Evolutionary conservation across 2,329 filamentous ascomycete genomes (phyloP).

Genomic region (Phaeosphaeriaceae sp.): DNA sequence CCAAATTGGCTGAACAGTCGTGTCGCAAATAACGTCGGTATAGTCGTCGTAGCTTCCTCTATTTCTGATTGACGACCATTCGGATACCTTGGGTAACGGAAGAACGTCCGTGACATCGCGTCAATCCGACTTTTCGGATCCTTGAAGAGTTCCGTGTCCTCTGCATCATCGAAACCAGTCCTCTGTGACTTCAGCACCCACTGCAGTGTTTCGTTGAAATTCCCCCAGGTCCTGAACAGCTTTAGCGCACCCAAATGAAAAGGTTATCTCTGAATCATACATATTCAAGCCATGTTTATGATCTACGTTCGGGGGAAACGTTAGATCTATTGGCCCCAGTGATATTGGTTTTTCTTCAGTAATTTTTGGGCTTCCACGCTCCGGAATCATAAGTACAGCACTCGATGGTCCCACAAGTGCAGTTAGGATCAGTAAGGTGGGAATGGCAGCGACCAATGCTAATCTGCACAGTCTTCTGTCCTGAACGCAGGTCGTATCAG

Average conservation of each 20-base stretch:
- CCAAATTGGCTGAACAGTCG: too few relatives aligned
- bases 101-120: too few relatives aligned
- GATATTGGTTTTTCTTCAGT: background rate
- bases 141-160: too few relatives aligned
- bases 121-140: too few relatives aligned
- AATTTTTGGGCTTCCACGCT: background rate
- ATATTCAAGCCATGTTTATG: background rate
- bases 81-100: too few relatives aligned
- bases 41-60: too few relatives aligned
- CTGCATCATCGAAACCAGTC: too few relatives aligned
- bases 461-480: background rate
- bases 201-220: background rate
- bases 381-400: slow-evolving; percentile 15
- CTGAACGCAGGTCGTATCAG: background rate
- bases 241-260: background rate
- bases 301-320: background rate
- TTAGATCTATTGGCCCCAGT: background rate
- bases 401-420: slow-evolving; percentile 15
- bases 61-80: too few relatives aligned
- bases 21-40: too few relatives aligned
- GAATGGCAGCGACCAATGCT: background rate
- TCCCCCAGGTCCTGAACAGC: background rate
- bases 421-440: background rate
- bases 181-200: too few relatives aligned
- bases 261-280: background rate